Conservation (phyloP, 176 grass and related monocot species). For the Lolium multiflorum region DNA sequence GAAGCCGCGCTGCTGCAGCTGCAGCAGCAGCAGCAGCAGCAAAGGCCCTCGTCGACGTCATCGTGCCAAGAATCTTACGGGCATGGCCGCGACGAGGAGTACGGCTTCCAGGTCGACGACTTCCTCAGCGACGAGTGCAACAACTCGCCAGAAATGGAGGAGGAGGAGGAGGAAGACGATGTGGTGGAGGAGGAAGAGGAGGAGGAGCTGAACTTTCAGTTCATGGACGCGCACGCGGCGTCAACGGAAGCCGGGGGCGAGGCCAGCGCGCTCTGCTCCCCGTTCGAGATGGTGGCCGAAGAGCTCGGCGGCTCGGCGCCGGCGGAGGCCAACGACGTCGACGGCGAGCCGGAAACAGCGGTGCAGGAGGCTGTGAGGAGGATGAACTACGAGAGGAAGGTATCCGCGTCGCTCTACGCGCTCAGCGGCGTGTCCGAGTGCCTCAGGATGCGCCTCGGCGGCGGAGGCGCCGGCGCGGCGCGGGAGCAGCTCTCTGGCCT, state of each 20-base stretch:
- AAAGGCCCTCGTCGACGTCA: not conserved
- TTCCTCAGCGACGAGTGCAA: slow-evolving; percentile 57
- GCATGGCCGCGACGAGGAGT: slow-evolving; percentile 35
- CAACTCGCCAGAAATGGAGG: slow-evolving; percentile 38
- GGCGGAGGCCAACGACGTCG: slow-evolving; percentile 4
- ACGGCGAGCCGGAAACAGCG: slow-evolving; percentile 13
- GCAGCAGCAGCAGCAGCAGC: slow-evolving; percentile 9
- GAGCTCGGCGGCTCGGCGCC: slow-evolving; percentile 34
- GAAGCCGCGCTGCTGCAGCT: not conserved
- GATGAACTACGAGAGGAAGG: slow-evolving; percentile 81
- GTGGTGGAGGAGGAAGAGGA: not conserved
- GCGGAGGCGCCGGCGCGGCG: not conserved
- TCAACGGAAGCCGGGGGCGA: slow-evolving; percentile 26
- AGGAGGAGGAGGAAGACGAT: not conserved
- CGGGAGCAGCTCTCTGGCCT: slow-evolving; percentile 62
- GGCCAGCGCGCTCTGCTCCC: slow-evolving; percentile 53
- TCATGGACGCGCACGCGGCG: slow-evolving; percentile 60
- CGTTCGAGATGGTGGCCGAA: slow-evolving; percentile 57
- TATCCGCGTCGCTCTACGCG: slow-evolving; percentile 73
- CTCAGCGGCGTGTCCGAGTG: slow-evolving; percentile 76
- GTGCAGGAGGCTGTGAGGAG: slow-evolving; percentile 65
- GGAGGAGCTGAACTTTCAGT: slow-evolving; percentile 57
- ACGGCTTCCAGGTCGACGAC: slow-evolving; percentile 58
- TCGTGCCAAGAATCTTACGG: not conserved
- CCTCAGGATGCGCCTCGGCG: slow-evolving; percentile 45